phyloP scores from a whole-genome alignment of 139 green algal genomes.

The Coccomyxa sp. region DNA sequence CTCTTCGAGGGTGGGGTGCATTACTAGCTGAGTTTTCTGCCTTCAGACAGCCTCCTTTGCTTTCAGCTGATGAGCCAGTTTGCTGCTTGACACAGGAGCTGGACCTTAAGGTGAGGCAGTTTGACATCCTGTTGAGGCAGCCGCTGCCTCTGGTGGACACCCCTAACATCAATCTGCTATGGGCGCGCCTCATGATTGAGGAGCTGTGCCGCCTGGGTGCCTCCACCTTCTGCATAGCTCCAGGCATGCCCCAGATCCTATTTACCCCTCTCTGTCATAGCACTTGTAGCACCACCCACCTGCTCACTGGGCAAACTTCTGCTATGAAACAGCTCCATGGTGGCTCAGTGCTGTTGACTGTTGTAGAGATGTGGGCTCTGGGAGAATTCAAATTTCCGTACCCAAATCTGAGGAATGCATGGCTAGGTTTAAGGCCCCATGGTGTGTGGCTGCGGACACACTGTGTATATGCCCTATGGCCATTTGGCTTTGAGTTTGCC shows the following conservation, averaged over 20 bases:
- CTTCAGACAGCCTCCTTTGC: not conserved
- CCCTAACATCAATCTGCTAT: slow-evolving; percentile 77
- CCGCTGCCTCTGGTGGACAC: slow-evolving; percentile 27
- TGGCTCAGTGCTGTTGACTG: too few species aligned
- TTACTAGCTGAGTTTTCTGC: not conserved
- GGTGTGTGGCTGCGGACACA: too few species aligned
- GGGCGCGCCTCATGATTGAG: slow-evolving; percentile 72
- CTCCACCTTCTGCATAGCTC: slow-evolving; percentile 88
- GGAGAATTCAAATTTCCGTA: too few species aligned
- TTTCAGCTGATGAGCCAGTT: not conserved
- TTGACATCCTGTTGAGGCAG: slow-evolving; percentile 52
- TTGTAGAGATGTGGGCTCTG: too few species aligned
- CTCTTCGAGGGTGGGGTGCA: too few species aligned
- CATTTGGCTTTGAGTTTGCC: too few species aligned
- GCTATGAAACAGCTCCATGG: too few species aligned
- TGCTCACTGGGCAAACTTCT: too few species aligned
- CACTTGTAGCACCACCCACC: not conserved
- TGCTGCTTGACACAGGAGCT: slow-evolving; percentile 13
- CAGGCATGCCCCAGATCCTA: slow-evolving; percentile 40
- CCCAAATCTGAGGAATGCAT: too few species aligned
- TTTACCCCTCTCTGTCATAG: not conserved
- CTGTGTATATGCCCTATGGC: too few species aligned
- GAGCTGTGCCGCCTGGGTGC: slow-evolving; percentile 82
- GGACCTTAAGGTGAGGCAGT: slow-evolving; percentile 43
- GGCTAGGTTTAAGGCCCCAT: too few species aligned